Evolutionary conservation across 441 rosid species (phyloP).

Genomic region (Pelargonium australe): DNA sequence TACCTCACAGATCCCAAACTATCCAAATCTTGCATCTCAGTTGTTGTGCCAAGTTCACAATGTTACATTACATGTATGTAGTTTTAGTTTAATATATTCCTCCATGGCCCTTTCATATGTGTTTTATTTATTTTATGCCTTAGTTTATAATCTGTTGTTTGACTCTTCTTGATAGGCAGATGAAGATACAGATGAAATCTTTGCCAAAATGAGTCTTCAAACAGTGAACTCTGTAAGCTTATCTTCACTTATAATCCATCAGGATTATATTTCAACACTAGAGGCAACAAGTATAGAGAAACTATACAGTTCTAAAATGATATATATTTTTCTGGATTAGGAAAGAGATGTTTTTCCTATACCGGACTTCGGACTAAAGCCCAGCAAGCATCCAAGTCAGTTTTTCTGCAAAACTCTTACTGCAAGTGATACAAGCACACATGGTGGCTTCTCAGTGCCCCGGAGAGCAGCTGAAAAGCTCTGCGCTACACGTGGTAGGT

Average conservation of each 20-base stretch:
- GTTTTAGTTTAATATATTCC: background rate
- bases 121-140: too few species aligned
- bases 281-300: background rate
- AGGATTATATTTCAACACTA: too few species aligned
- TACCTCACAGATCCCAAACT: conserved; percentile 60
- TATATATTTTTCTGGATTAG: conserved; percentile 40
- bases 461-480: conserved; percentile 97
- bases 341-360: conserved; percentile 77
- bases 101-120: background rate
- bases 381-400: conserved; percentile 61
- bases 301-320: background rate
- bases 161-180: conserved; percentile 51
- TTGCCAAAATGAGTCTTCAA: conserved; percentile 93
- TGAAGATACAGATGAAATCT: conserved; percentile 90
- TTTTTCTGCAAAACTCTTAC: conserved; percentile 92
- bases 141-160: background rate
- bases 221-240: conserved; percentile 39
- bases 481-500: conserved; percentile 75
- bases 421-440: conserved; percentile 54
- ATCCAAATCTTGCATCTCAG: conserved; percentile 84
- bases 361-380: conserved; percentile 74
- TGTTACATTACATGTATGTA: conserved; percentile 70
- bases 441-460: conserved; percentile 97
- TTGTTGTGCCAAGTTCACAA: conserved; percentile 73
- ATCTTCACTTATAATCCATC: background rate